Evolutionary conservation across 768 basidiomycete species (phyloP).

Genomic region (Mrakia blollopis): DNA sequence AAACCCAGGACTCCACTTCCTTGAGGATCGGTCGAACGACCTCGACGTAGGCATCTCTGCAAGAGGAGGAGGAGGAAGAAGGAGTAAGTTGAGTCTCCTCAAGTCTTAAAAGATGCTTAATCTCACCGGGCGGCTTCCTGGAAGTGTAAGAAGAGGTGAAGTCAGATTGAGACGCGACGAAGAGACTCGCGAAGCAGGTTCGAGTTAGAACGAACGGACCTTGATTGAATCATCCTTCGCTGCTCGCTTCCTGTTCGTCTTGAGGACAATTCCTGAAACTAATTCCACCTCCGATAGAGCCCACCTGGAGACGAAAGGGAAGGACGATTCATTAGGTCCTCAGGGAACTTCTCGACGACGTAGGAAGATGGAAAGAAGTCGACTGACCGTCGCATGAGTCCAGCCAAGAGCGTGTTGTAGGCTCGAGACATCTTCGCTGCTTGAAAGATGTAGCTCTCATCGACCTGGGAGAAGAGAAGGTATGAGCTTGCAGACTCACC

Average conservation of each 20-base stretch:
- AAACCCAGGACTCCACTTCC: conserved; percentile 18
- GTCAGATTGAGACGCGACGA: background rate
- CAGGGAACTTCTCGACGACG: too few relatives aligned
- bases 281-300: conserved; percentile 42
- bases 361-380: too few relatives aligned
- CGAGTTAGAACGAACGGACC: conserved; percentile 27
- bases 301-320: conserved; percentile 34
- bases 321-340: background rate
- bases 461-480: conserved; percentile 28
- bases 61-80: conserved; percentile 34
- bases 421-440: conserved; percentile 21
- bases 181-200: background rate
- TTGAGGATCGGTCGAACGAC: conserved; percentile 35
- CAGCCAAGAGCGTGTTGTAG: conserved; percentile 38
- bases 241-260: conserved; percentile 38
- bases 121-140: background rate
- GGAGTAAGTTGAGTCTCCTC: too few relatives aligned
- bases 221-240: conserved; percentile 43
- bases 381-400: conserved; percentile 40
- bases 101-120: too few relatives aligned
- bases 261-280: conserved; percentile 40
- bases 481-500: background rate
- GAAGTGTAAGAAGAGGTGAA: background rate
- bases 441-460: conserved; percentile 26
- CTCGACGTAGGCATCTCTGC: conserved; percentile 15